These are phyloP conservation scores for Yamadazyma philogaea DNA, from an alignment of 805 yeast species.

Conservation along the genomic window DNA sequence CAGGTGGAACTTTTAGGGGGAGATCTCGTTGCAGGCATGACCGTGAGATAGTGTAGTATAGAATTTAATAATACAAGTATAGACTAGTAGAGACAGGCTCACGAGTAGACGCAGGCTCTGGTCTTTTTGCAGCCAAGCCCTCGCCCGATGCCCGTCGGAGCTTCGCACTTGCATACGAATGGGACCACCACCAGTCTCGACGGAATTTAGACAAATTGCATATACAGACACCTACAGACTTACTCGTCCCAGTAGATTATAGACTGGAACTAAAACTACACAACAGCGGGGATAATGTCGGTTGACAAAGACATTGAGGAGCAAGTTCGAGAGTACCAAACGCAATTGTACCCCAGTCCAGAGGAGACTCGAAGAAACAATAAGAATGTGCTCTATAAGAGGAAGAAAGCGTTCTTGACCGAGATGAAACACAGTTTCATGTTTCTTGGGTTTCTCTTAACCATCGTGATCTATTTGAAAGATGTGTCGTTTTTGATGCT, in stretches of 20 bases:
- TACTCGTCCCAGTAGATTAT: not conserved
- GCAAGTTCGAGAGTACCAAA: constrained; percentile 25
- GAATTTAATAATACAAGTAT: constrained; percentile 3
- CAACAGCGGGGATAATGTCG: too few relatives aligned
- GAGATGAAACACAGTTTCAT: constrained; percentile 34
- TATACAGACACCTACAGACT: not conserved
- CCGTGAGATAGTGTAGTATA: constrained; percentile 5
- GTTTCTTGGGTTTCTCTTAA: constrained; percentile 32
- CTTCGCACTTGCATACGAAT: not conserved
- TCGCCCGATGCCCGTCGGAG: not conserved
- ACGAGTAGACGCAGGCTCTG: too few relatives aligned
- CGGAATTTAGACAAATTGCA: not conserved
- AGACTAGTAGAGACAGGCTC: not conserved
- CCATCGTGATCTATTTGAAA: constrained; percentile 37
- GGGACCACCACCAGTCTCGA: not conserved
- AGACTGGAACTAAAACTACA: too few relatives aligned
- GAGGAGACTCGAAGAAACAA: constrained; percentile 43
- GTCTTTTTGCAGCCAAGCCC: not conserved
- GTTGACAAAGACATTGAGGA: constrained; percentile 14
- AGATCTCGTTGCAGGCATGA: constrained; percentile 41
- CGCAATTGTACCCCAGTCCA: constrained; percentile 30
- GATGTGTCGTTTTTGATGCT: constrained; percentile 39
- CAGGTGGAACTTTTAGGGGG: constrained; percentile 73
- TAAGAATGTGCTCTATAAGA: constrained; percentile 37
- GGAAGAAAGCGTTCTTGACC: constrained; percentile 38